Conservation (phyloP, 1,284 basidiomycete species). For the Cutaneotrichosporon arboriforme region DNA sequence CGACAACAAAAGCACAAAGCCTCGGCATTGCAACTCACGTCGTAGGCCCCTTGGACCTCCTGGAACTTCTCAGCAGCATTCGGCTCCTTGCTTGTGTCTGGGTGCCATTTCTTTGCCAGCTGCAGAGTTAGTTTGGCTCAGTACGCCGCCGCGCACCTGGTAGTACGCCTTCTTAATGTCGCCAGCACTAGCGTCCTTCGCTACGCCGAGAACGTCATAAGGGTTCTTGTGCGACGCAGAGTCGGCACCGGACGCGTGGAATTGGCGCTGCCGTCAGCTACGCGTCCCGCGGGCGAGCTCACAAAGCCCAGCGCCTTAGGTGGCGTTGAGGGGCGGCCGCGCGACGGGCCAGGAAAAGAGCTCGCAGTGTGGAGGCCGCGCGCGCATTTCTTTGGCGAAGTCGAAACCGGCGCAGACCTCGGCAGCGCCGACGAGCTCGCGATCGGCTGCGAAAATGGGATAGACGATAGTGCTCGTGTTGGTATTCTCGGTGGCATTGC, state of each 20-base stretch:
- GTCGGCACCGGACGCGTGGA: conserved; percentile 63
- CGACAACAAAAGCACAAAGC: not conserved
- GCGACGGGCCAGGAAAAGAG: too few species aligned
- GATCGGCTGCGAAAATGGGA: conserved; percentile 7
- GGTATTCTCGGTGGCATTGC: conserved; percentile 17
- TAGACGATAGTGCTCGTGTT: conserved; percentile 9
- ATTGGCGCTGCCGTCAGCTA: conserved; percentile 55
- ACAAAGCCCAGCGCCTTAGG: not conserved
- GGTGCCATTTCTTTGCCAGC: conserved; percentile 97
- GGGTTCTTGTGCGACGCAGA: conserved; percentile 71
- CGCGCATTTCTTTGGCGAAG: not conserved
- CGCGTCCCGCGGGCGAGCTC: not conserved
- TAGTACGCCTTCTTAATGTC: conserved; percentile 99
- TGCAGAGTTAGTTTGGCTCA: conserved; percentile 39
- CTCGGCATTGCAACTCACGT: conserved; percentile 58
- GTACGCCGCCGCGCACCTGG: conserved; percentile 56
- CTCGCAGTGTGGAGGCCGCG: conserved; percentile 4
- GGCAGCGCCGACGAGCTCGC: conserved; percentile 1
- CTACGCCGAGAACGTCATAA: conserved; percentile 83
- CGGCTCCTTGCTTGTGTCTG: conserved; percentile 92
- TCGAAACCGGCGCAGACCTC: too few species aligned
- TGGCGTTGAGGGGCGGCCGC: too few species aligned
- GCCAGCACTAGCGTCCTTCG: conserved; percentile 70
- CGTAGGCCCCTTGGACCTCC: conserved; percentile 96
- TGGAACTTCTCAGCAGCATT: conserved; percentile 87